A percentile compares a stretch with the other conserved stretches of the same genome.
These are phyloP conservation scores for thale cress (Arabidopsis thaliana) DNA, from an alignment of 345 rosid species.

Conservation along the genomic window DNA sequence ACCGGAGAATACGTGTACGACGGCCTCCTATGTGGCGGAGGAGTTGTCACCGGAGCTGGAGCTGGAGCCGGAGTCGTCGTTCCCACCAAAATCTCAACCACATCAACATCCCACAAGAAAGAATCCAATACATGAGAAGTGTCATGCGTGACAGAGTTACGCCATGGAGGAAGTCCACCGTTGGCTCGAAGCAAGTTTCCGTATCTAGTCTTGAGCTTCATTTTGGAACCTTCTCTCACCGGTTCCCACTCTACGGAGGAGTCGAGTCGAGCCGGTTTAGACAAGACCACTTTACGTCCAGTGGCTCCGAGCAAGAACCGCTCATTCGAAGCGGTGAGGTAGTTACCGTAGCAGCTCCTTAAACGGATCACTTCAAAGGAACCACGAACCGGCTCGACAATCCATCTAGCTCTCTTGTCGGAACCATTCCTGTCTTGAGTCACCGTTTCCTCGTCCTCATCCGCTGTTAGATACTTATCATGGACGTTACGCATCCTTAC, in stretches of 20 bases:
- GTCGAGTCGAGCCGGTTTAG: constrained; percentile 58
- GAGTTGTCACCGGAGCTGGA: constrained; percentile 38
- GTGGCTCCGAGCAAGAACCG: constrained; percentile 81
- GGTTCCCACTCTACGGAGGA: constrained; percentile 83
- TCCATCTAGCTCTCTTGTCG: constrained; percentile 67
- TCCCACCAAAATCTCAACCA: constrained; percentile 54
- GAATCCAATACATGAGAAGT: constrained; percentile 62
- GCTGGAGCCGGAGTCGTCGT: constrained; percentile 5
- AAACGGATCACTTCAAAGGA: constrained; percentile 61
- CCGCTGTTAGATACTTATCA: constrained; percentile 71
- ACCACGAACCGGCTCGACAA: constrained; percentile 64
- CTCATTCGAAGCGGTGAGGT: constrained; percentile 78
- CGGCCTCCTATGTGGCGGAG: constrained; percentile 52
- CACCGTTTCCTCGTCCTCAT: constrained; percentile 76
- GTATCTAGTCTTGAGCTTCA: constrained; percentile 64
- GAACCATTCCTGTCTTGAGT: constrained; percentile 74
- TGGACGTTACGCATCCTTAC: constrained; percentile 79
- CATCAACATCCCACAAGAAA: constrained; percentile 74
- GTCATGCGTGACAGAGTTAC: constrained; percentile 80
- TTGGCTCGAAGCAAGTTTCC: constrained; percentile 78
- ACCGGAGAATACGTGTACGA: constrained; percentile 47
- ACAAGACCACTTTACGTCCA: constrained; percentile 69
- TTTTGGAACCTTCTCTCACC: constrained; percentile 50
- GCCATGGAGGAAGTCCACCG: constrained; percentile 83
- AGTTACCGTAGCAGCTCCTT: constrained; percentile 63